Evolutionary conservation across 106 monocot species (phyloP).

Genomic region (Apostasia ramifera): DNA sequence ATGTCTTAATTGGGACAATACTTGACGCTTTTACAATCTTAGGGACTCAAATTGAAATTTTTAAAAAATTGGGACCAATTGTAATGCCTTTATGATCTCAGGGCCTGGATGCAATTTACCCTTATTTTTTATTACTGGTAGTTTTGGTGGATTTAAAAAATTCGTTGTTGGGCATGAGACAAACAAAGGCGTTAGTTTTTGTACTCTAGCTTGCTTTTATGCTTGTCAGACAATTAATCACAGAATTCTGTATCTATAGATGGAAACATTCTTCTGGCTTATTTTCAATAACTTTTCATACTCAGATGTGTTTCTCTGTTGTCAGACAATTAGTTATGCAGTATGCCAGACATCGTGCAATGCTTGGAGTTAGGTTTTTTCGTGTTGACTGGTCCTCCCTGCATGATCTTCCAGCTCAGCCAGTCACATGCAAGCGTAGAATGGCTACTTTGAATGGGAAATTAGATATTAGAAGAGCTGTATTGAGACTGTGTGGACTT

Average conservation of each 20-base stretch:
- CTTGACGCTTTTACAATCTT: too few species aligned
- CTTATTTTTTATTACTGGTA: too few species aligned
- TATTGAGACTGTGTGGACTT: constrained; percentile 67
- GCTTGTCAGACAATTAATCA: too few species aligned
- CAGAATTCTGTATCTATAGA: neutral
- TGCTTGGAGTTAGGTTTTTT: constrained; percentile 45
- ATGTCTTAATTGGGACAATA: too few species aligned
- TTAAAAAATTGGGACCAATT: too few species aligned
- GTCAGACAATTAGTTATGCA: constrained; percentile 63
- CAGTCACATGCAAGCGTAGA: constrained; percentile 55
- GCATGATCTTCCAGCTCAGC: constrained; percentile 69
- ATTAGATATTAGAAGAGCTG: constrained; percentile 28
- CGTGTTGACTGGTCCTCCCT: constrained; percentile 80
- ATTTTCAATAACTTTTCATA: neutral
- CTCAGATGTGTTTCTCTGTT: constrained; percentile 5
- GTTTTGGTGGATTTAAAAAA: too few species aligned
- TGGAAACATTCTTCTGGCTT: neutral
- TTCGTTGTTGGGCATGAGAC: too few species aligned
- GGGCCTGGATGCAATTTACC: too few species aligned
- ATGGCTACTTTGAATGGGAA: constrained; percentile 51
- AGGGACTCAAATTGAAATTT: too few species aligned
- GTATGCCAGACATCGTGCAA: constrained; percentile 66
- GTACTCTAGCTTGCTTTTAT: too few species aligned
- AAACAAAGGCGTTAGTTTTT: too few species aligned
- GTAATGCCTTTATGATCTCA: too few species aligned